Percentiles rank a stretch among this genome's conserved stretches.
Conservation (phyloP, 2,329 filamentous ascomycete genomes). For the Zasmidium angulare region DNA sequence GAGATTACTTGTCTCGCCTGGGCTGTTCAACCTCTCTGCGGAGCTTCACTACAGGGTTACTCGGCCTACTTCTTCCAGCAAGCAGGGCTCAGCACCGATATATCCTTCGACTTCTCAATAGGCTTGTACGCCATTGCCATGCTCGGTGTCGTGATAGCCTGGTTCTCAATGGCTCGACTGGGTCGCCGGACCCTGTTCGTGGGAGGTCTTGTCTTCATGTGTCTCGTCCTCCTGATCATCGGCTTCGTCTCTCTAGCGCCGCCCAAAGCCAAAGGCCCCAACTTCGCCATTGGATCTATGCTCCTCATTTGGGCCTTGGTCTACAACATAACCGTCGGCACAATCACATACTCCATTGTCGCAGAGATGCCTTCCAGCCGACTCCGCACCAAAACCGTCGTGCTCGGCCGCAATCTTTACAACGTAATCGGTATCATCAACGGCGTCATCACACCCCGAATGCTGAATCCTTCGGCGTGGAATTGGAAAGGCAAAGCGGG, state of each 20-base stretch:
- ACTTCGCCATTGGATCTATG: conserved; percentile 26
- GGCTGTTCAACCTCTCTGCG: conserved; percentile 35
- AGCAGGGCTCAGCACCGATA: conserved; percentile 31
- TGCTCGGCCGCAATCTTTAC: conserved; percentile 29
- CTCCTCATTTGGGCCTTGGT: conserved; percentile 22
- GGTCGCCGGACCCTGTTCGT: conserved; percentile 39
- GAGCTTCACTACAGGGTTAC: conserved; percentile 34
- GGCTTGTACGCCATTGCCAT: conserved; percentile 42
- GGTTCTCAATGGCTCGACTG: conserved; percentile 35
- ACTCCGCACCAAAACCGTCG: conserved; percentile 30
- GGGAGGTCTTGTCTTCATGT: conserved; percentile 22
- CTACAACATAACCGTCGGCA: conserved; percentile 28
- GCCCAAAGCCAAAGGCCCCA: conserved; percentile 10
- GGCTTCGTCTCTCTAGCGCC: conserved; percentile 25
- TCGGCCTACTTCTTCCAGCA: conserved; percentile 40
- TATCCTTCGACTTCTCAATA: conserved; percentile 29
- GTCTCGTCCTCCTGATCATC: conserved; percentile 23
- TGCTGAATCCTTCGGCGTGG: conserved; percentile 31
- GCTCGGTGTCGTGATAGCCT: conserved; percentile 33
- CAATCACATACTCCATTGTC: conserved; percentile 28
- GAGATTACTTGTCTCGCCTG: conserved; percentile 35
- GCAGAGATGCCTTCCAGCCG: conserved; percentile 29
- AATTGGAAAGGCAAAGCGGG: conserved; percentile 20
- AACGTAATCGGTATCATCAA: conserved; percentile 27
- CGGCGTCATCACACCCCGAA: conserved; percentile 25